Percentiles rank a stretch among this genome's conserved stretches.
Conservation (phyloP, 225 moss, liverwort and hornwort species). For the Physcomitrellopsis africana region DNA sequence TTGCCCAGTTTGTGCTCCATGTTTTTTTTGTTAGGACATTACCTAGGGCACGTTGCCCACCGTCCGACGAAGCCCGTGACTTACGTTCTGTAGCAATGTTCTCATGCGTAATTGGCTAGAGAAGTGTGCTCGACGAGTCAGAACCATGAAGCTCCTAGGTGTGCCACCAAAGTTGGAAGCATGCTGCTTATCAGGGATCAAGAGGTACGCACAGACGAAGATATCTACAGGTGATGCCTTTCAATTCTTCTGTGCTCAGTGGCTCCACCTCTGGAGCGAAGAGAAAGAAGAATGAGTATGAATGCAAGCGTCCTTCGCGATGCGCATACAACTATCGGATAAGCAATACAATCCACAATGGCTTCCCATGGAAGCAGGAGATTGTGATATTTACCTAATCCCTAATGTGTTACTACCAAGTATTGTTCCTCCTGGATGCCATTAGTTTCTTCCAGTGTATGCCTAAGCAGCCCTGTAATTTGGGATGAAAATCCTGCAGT, state of each 20-base stretch:
- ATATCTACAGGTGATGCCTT: conserved; percentile 10
- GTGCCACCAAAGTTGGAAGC: conserved; percentile 11
- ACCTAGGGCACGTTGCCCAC: conserved; percentile 21
- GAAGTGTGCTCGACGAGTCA: conserved; percentile 3
- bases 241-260: background rate
- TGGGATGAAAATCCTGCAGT: too few species aligned
- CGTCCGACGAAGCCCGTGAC: conserved; percentile 23
- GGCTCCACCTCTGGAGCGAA: background rate
- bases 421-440: background rate
- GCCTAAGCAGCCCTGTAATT: too few species aligned
- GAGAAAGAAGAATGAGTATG: conserved; percentile 20
- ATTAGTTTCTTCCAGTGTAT: too few species aligned
- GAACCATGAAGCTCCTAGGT: too few species aligned
- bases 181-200: conserved; percentile 22
- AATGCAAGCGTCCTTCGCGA: background rate
- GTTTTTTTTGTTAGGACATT: conserved; percentile 33
- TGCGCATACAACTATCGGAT: conserved; percentile 3
- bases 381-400: too few species aligned
- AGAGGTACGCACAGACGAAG: conserved; percentile 18
- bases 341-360: background rate
- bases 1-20: conserved; percentile 32
- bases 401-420: too few species aligned
- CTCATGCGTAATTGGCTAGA: background rate
- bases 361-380: background rate
- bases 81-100: conserved; percentile 17